Conservation (phyloP, 2,329 filamentous ascomycete genomes). For the Raffaelea arxii region DNA sequence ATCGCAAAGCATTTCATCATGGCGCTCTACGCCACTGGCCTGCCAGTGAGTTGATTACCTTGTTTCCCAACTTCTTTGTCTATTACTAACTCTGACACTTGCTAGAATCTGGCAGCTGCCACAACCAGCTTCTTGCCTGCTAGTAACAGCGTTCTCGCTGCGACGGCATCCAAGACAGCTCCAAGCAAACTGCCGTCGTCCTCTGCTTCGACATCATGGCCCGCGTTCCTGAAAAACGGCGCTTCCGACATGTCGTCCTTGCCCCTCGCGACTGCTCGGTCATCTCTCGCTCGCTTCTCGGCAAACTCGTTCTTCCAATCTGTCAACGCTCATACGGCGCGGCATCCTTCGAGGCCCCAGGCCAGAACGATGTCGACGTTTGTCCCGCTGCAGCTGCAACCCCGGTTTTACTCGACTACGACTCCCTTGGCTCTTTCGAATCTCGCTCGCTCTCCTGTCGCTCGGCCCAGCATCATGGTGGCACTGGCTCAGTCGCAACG, state of each 20-base stretch:
- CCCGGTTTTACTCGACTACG: slow-evolving; percentile 6
- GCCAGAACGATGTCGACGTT: background rate
- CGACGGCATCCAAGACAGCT: background rate
- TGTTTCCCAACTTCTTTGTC: background rate
- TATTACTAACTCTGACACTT: background rate
- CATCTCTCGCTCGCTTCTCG: too few species aligned
- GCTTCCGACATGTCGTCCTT: slow-evolving; percentile 5
- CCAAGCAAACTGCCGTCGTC: background rate
- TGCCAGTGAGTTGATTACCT: slow-evolving; percentile 9
- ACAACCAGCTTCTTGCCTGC: slow-evolving; percentile 37
- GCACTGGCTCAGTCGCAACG: too few species aligned
- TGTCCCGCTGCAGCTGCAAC: background rate
- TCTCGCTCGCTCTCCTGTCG: background rate
- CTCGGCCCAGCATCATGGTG: too few species aligned
- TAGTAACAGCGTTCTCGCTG: slow-evolving; percentile 26
- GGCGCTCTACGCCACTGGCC: slow-evolving; percentile 7
- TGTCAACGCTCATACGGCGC: background rate
- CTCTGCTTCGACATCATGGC: slow-evolving; percentile 14
- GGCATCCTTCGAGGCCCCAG: slow-evolving; percentile 1
- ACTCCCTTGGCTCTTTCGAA: background rate
- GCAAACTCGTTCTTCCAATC: slow-evolving; percentile 5
- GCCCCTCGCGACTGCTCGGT: background rate
- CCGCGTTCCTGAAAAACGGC: slow-evolving; percentile 24
- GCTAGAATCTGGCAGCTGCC: slow-evolving; percentile 27
- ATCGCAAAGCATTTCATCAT: background rate